Evolutionary conservation across 1,284 basidiomycete species (phyloP).

Genomic region (Stygiomarasmius scandens): DNA sequence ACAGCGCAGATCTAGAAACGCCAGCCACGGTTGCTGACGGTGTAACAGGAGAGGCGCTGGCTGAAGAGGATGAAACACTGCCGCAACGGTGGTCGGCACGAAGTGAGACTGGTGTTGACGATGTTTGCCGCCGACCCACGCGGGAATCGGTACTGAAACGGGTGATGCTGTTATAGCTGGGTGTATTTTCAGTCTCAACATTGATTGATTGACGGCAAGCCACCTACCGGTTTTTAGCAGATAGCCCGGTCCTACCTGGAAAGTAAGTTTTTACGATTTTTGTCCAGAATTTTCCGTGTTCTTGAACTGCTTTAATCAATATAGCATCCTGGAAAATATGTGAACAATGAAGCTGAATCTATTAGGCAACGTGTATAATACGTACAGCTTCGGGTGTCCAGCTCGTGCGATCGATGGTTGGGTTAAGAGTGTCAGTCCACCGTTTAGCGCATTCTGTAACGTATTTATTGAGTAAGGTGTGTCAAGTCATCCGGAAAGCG

Average conservation of each 20-base stretch:
- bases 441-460: slow-evolving; percentile 56
- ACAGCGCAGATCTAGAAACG: not conserved
- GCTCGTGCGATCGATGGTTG: slow-evolving; percentile 55
- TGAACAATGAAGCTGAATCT: not conserved
- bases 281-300: slow-evolving; percentile 29
- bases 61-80: not conserved
- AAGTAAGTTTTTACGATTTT: slow-evolving; percentile 30
- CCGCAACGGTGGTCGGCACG: not conserved
- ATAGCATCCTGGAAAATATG: slow-evolving; percentile 17
- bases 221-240: slow-evolving; percentile 31
- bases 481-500: no score
- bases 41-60: not conserved
- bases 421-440: slow-evolving; percentile 60
- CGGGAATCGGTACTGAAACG: not conserved
- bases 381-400: slow-evolving; percentile 55
- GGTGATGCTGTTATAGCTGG: not conserved
- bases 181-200: not conserved
- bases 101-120: not conserved
- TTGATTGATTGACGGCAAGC: not conserved
- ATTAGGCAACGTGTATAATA: not conserved
- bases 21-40: not conserved
- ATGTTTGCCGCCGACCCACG: not conserved
- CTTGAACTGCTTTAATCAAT: slow-evolving; percentile 26
- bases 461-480: slow-evolving; percentile 14
- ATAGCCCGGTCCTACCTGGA: slow-evolving; percentile 31